Percentiles rank a stretch among this genome's conserved stretches.
Conservation (phyloP, 805 yeast genomes). For the Zygosaccharomyces gambellarensis region DNA sequence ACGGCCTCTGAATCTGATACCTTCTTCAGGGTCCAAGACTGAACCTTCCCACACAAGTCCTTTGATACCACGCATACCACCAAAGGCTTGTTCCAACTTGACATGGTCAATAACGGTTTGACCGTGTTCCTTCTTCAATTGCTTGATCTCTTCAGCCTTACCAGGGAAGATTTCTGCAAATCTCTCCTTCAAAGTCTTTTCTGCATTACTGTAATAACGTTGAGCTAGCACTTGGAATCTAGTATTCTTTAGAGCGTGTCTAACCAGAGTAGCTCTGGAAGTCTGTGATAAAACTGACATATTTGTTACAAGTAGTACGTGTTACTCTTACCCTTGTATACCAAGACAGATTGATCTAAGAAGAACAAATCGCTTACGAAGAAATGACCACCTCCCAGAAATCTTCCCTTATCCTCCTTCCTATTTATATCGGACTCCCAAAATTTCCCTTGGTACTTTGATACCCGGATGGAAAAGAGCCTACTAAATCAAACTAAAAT, state of each 20-base stretch:
- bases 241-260: slow-evolving; percentile 7
- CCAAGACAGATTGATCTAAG: no score
- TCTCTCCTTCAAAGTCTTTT: slow-evolving; percentile 81
- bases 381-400: not conserved
- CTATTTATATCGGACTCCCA: slow-evolving; percentile 3
- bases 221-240: slow-evolving; percentile 2
- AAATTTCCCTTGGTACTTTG: not conserved
- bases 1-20: slow-evolving; percentile 80
- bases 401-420: not conserved
- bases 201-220: slow-evolving; percentile 19
- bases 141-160: slow-evolving; percentile 78
- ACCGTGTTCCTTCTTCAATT: slow-evolving; percentile 87
- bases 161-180: slow-evolving; percentile 89
- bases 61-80: slow-evolving; percentile 88
- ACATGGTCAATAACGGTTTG: slow-evolving; percentile 67
- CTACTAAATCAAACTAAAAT: not conserved
- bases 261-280: slow-evolving; percentile 11
- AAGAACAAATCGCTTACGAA: no score
- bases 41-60: slow-evolving; percentile 88
- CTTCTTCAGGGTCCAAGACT: slow-evolving; percentile 77
- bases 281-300: slow-evolving; percentile 14
- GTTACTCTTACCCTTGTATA: not conserved
- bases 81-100: slow-evolving; percentile 73
- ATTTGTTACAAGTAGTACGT: not conserved
- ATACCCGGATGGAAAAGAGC: no score